phyloP scores from a whole-genome alignment of 164 flowering plant genomes.

The Santalum album region DNA sequence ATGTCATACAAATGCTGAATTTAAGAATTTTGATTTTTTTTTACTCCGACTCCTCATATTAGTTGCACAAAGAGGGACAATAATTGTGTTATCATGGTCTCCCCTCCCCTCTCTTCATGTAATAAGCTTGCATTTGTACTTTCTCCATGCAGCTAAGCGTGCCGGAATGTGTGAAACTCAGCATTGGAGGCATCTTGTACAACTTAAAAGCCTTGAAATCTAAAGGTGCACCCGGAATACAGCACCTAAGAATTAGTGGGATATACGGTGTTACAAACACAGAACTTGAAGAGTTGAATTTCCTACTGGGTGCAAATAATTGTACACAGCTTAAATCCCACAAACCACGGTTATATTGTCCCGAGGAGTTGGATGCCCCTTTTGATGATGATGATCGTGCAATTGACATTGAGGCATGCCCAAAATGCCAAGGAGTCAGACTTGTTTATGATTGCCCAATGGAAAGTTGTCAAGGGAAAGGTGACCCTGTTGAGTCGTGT shows the following conservation, averaged over 20 bases:
- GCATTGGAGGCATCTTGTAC: constrained; percentile 22
- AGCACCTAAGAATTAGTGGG: constrained; percentile 29
- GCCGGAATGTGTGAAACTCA: constrained; percentile 25
- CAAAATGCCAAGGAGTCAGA: constrained; percentile 16
- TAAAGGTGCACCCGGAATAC: constrained; percentile 20
- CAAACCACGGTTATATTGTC: constrained; percentile 17
- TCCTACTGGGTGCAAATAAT: constrained; percentile 16
- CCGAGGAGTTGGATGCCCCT: not conserved
- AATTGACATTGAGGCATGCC: constrained; percentile 27
- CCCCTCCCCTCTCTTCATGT: too few species aligned
- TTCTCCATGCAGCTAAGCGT: constrained; percentile 21
- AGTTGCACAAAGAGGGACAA: too few species aligned
- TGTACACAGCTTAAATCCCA: constrained; percentile 3
- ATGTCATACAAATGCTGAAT: too few species aligned
- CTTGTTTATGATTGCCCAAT: constrained; percentile 30
- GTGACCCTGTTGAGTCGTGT: constrained; percentile 14
- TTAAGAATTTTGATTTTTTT: too few species aligned
- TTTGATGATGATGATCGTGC: constrained; percentile 24
- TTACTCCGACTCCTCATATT: too few species aligned
- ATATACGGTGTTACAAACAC: constrained; percentile 17
- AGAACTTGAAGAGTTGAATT: constrained; percentile 27
- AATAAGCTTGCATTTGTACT: too few species aligned
- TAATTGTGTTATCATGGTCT: too few species aligned
- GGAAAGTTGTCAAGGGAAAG: constrained; percentile 20
- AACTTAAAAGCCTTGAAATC: constrained; percentile 28